A percentile compares a stretch with the other conserved stretches of the same genome.
Conservation (phyloP, 108 stramenopile species). For the Conticribra guillardii region DNA sequence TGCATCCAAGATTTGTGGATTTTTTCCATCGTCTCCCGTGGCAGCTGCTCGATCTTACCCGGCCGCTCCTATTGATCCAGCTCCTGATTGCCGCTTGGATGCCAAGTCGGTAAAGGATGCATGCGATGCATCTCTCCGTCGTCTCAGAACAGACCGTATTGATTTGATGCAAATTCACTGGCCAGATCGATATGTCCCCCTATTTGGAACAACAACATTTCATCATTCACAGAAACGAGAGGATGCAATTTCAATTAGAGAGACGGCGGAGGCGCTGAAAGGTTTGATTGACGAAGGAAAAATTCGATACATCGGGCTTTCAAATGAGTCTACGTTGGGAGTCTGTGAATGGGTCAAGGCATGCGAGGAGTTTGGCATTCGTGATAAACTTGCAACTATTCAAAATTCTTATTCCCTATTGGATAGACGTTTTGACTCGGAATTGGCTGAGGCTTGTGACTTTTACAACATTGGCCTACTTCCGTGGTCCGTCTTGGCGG, state of each 20-base stretch:
- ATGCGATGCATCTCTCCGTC: slow-evolving; percentile 36
- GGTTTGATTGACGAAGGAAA: slow-evolving; percentile 81
- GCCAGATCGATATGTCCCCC: slow-evolving; percentile 50
- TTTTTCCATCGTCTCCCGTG: slow-evolving; percentile 25
- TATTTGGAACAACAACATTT: slow-evolving; percentile 38
- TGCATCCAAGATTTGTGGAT: slow-evolving; percentile 34
- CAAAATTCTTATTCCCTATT: slow-evolving; percentile 89
- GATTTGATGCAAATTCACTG: slow-evolving; percentile 51
- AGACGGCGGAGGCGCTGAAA: slow-evolving; percentile 62
- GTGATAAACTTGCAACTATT: slow-evolving; percentile 70
- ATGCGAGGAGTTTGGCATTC: slow-evolving; percentile 62
- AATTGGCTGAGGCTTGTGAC: slow-evolving; percentile 87
- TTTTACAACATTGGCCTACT: slow-evolving; percentile 85
- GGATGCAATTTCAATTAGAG: slow-evolving; percentile 30
- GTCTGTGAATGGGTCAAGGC: slow-evolving; percentile 64
- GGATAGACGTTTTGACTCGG: slow-evolving; percentile 83
- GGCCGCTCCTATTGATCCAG: slow-evolving; percentile 18
- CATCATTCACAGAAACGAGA: slow-evolving; percentile 29
- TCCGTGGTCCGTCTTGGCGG: slow-evolving; percentile 90
- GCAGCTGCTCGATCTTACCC: slow-evolving; percentile 41
- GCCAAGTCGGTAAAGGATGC: slow-evolving; percentile 24
- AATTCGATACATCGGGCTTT: slow-evolving; percentile 85
- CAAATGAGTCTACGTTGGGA: slow-evolving; percentile 93
- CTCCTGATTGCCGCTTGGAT: slow-evolving; percentile 46
- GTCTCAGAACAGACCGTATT: slow-evolving; percentile 42